Conservation (phyloP, 768 basidiomycete genomes). For the Tricholoma flavovirens region DNA sequence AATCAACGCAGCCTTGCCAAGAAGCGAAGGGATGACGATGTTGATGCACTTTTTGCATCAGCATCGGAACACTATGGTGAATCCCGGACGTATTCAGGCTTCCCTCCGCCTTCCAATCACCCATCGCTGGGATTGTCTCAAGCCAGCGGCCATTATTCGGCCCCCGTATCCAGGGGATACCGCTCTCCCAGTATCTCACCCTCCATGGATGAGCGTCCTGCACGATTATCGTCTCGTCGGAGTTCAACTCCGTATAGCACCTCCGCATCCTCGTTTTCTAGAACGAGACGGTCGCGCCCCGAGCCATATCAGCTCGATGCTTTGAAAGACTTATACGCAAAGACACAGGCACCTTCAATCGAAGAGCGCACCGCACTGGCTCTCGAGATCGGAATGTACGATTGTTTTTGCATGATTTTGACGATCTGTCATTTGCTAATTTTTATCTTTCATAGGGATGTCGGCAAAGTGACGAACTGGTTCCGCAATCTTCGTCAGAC, state of each 20-base stretch:
- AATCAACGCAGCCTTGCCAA: constrained; percentile 76
- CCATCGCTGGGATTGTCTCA: constrained; percentile 39
- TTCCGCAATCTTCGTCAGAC: constrained; percentile 82
- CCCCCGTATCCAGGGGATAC: constrained; percentile 22
- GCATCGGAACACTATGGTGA: constrained; percentile 28
- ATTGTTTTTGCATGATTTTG: constrained; percentile 11
- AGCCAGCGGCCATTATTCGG: constrained; percentile 28
- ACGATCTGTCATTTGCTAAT: constrained; percentile 13
- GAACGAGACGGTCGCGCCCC: constrained; percentile 70
- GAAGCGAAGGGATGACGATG: constrained; percentile 60
- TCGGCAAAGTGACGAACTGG: constrained; percentile 85
- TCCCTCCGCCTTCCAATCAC: constrained; percentile 44
- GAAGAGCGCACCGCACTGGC: constrained; percentile 74
- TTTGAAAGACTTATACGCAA: constrained; percentile 61
- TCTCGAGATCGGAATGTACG: constrained; percentile 72
- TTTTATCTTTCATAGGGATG: constrained; percentile 44
- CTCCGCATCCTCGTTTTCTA: constrained; percentile 32
- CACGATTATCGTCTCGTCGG: constrained; percentile 32
- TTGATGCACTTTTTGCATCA: constrained; percentile 26
- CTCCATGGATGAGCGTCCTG: constrained; percentile 32
- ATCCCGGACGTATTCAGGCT: constrained; percentile 38
- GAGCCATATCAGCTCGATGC: constrained; percentile 75
- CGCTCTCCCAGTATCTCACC: constrained; percentile 37
- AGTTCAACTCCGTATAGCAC: constrained; percentile 43
- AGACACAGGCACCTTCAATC: constrained; percentile 69